phyloP scores from a whole-genome alignment of 2,329 filamentous ascomycete genomes.

The Coleophoma eucalyptorum region DNA sequence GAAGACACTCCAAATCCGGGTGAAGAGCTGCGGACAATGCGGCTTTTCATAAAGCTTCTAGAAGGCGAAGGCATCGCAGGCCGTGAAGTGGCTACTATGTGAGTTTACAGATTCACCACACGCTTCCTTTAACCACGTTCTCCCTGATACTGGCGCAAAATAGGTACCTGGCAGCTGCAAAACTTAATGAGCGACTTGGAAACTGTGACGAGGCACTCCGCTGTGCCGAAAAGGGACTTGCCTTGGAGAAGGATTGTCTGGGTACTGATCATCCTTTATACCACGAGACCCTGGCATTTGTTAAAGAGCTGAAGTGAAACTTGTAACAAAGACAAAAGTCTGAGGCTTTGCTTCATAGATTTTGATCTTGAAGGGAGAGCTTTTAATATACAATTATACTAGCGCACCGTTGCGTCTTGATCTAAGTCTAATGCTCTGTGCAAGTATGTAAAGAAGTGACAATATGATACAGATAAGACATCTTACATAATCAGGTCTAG shows the following conservation, averaged over 20 bases:
- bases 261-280: constrained; percentile 15
- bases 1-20: not conserved
- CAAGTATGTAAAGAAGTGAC: no score
- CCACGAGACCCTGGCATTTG: constrained; percentile 3
- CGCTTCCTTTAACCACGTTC: not conserved
- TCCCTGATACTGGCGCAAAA: constrained; percentile 3
- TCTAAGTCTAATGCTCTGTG: no score
- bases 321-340: no score
- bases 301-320: not conserved
- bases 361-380: no score
- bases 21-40: constrained; percentile 6
- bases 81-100: constrained; percentile 12
- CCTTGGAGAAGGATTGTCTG: constrained; percentile 14
- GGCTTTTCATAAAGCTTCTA: constrained; percentile 8
- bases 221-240: constrained; percentile 8
- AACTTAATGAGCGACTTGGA: constrained; percentile 5
- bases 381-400: no score
- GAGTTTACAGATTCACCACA: constrained; percentile 1
- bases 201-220: constrained; percentile 8
- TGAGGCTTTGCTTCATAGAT: no score
- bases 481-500: not conserved
- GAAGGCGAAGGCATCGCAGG: constrained; percentile 14
- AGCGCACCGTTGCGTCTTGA: no score
- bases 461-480: no score
- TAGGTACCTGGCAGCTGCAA: constrained; percentile 14